These are phyloP conservation scores for Neurospora terricola DNA, from an alignment of 495 filamentous ascomycete species.

Conservation along the genomic window DNA sequence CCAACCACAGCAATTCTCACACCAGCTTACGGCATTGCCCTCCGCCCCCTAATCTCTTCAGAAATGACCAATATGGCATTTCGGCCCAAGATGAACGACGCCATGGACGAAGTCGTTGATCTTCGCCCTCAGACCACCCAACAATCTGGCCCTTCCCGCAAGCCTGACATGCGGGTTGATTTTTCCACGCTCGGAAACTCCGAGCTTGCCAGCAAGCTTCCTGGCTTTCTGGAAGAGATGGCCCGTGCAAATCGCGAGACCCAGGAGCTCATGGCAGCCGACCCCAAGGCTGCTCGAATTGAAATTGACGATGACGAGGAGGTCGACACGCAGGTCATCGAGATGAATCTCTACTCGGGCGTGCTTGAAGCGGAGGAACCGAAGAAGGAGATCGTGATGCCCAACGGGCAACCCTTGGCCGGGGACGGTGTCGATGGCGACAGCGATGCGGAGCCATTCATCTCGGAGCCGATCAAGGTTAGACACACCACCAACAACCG, in stretches of 20 bases:
- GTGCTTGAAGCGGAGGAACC: constrained; percentile 10
- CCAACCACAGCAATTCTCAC: background rate
- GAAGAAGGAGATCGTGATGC: background rate
- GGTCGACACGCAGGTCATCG: constrained; percentile 8
- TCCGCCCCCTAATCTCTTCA: background rate
- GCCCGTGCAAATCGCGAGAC: constrained; percentile 18
- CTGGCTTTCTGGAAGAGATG: constrained; percentile 20
- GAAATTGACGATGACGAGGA: constrained; percentile 14
- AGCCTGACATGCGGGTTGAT: constrained; percentile 19
- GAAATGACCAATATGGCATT: background rate
- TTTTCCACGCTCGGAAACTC: constrained; percentile 12
- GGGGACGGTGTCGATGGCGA: background rate
- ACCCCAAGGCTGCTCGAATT: constrained; percentile 10
- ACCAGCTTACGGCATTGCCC: background rate
- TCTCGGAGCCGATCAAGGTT: background rate
- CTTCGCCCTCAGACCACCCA: constrained; percentile 3
- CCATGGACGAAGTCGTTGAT: constrained; percentile 17
- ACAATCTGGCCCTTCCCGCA: background rate
- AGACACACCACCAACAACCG: background rate
- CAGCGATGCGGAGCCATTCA: background rate
- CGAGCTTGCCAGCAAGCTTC: constrained; percentile 12
- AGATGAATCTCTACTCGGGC: constrained; percentile 16
- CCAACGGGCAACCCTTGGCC: background rate
- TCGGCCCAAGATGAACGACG: constrained; percentile 3
- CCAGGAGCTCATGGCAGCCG: constrained; percentile 13